A percentile compares a stretch with the other conserved stretches of the same genome.
phyloP scores from a whole-genome alignment of 192 early-diverging fungal species.

The Linnemannia zychae region DNA sequence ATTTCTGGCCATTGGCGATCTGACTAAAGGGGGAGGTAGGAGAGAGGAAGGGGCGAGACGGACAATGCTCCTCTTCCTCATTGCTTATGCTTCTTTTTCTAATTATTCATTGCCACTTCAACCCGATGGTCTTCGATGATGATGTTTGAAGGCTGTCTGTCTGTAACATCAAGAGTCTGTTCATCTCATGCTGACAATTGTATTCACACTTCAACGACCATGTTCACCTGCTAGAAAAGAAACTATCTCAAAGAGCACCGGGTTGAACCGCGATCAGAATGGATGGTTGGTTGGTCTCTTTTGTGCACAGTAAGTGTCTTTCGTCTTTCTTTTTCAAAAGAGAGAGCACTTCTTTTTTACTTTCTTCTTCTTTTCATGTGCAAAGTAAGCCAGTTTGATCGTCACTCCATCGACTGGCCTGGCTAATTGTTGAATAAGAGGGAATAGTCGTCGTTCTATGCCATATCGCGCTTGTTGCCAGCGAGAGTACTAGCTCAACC shows the following conservation, averaged over 20 bases:
- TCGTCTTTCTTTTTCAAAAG: background rate
- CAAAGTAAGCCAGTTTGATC: slow-evolving; percentile 5
- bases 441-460: background rate
- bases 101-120: background rate
- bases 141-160: background rate
- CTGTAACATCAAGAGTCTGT: background rate
- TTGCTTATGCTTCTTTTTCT: background rate
- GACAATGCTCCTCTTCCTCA: background rate
- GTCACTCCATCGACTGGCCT: background rate
- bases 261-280: slow-evolving; percentile 29
- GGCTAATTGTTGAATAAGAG: background rate
- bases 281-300: no score
- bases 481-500: background rate
- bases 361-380: background rate
- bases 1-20: slow-evolving; percentile 2
- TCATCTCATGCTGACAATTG: background rate
- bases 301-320: background rate
- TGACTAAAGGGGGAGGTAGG: background rate
- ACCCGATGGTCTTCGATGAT: no score
- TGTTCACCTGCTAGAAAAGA: background rate
- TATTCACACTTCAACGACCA: no score
- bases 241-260: slow-evolving; percentile 26
- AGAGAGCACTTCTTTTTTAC: background rate
- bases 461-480: background rate
- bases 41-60: background rate